These are phyloP conservation scores for Tricholoma furcatifolium DNA, from an alignment of 768 basidiomycete species.

Conservation along the genomic window DNA sequence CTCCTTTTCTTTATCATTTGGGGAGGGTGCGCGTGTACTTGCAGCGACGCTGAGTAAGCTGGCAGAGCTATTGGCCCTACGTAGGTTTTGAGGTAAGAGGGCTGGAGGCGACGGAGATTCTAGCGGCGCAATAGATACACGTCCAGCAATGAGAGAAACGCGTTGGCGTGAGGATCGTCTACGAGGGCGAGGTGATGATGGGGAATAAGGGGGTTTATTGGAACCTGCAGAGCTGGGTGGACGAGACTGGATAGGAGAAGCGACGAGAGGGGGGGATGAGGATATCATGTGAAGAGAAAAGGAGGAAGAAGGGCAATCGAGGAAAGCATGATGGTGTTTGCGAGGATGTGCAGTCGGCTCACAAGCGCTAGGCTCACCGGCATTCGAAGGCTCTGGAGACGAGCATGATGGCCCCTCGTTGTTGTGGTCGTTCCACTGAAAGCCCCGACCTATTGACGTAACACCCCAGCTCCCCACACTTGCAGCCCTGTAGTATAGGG, in stretches of 20 bases:
- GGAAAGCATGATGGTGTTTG: slow-evolving; percentile 36
- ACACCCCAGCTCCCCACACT: slow-evolving; percentile 84
- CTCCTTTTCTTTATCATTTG: slow-evolving; percentile 43
- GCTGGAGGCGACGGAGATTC: slow-evolving; percentile 71
- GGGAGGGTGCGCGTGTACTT: slow-evolving; percentile 66
- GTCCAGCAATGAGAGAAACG: slow-evolving; percentile 80
- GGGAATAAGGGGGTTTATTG: slow-evolving; percentile 41
- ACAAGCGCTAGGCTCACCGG: slow-evolving; percentile 17
- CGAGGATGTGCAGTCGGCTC: slow-evolving; percentile 28
- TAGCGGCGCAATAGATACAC: slow-evolving; percentile 73
- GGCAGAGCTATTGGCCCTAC: slow-evolving; percentile 60
- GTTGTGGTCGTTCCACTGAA: slow-evolving; percentile 61
- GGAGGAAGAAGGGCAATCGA: slow-evolving; percentile 20
- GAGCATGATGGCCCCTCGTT: slow-evolving; percentile 25
- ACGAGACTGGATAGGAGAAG: slow-evolving; percentile 32
- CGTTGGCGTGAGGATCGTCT: slow-evolving; percentile 82
- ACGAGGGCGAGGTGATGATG: slow-evolving; percentile 63
- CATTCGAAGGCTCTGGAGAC: slow-evolving; percentile 1
- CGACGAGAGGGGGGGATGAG: slow-evolving; percentile 27
- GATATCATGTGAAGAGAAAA: slow-evolving; percentile 26
- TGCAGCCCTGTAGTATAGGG: slow-evolving; percentile 57
- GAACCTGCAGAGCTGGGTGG: slow-evolving; percentile 20
- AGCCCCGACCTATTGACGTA: slow-evolving; percentile 81
- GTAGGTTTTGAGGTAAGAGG: slow-evolving; percentile 58
- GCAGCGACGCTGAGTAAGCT: slow-evolving; percentile 60